phyloP scores from a whole-genome alignment of 2,329 filamentous ascomycete species.

The Clathrospora elynae region DNA sequence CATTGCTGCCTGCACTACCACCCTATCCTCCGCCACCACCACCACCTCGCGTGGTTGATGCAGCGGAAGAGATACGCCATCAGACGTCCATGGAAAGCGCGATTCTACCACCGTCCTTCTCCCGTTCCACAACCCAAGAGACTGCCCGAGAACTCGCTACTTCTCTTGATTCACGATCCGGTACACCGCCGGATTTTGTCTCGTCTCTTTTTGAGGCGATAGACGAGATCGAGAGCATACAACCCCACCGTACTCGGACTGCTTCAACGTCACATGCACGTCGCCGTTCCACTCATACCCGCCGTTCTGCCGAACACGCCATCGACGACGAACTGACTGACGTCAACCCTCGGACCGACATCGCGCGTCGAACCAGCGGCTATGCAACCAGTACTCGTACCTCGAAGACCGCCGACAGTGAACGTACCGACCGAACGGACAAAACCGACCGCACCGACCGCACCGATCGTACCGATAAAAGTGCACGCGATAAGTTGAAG shows the following conservation, averaged over 20 bases:
- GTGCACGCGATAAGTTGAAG: conserved; percentile 31
- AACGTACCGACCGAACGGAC: conserved; percentile 20
- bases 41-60: conserved; percentile 15
- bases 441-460: conserved; percentile 25
- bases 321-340: conserved; percentile 32
- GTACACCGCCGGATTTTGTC: conserved; percentile 32
- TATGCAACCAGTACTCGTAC: conserved; percentile 36
- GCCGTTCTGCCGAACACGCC: conserved; percentile 24
- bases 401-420: conserved; percentile 27
- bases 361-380: conserved; percentile 36
- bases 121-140: conserved; percentile 17
- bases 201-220: conserved; percentile 44
- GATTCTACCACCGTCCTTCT: conserved; percentile 27
- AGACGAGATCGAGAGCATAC: conserved; percentile 44
- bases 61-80: conserved; percentile 17
- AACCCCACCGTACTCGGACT: conserved; percentile 32
- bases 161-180: conserved; percentile 33
- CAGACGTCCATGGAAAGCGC: conserved; percentile 30
- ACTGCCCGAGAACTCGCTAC: conserved; percentile 28
- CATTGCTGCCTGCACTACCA: neutral
- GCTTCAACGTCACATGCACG: conserved; percentile 29
- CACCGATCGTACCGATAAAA: conserved; percentile 28
- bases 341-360: conserved; percentile 24
- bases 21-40: conserved; percentile 18
- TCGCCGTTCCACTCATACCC: conserved; percentile 39